Evolutionary conservation across 1,284 basidiomycete genomes (phyloP), one percentile per base, ranked within the genome.

Genomic region (Mrakiaceae sp.): DNA sequence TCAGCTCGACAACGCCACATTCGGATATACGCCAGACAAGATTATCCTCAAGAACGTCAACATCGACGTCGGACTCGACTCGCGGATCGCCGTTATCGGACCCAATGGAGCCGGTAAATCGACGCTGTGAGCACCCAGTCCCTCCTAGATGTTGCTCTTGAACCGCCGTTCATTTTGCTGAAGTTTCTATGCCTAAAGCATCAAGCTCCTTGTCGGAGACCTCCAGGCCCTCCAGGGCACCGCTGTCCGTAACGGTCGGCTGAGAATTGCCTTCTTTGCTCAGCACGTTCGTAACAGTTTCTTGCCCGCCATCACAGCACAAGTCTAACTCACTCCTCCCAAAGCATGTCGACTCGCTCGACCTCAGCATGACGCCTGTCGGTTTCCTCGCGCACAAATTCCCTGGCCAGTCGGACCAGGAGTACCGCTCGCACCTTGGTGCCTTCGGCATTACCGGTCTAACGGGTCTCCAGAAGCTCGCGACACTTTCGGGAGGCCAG

Each of bases 391-490:
- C 90, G 16, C 84, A 85, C 52, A 88, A 84, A 72, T 97, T 90
- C 80, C 96, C 96, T 0, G 96, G 96, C 2, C 88, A 88, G 77
- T 90, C 85, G 5, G 96, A 98, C 75, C 95, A 98, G 74, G 96
- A 98, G 75, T 98, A 98, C 75, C 84, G 96, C 68, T 78, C 79
- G 50, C 95, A 98, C 78, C 81, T 99, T 12, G 96, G 96, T n/a
- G 91, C 93, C 66, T 98, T 98, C 79, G 95, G 97, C 70, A 96
- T 98, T 72, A 97, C 90, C 67, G 95, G 94, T 64, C 87, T 95
- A 82, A 97, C 93, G 1, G 92, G 93, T 69, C 67, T 78, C 46
- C 76, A 77, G 67, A 75, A 79, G 75, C 81, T 81, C 62, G 79
- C 76, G 0, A 81, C 80, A 9, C 69, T 81, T 10, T 80, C 78